A percentile compares a stretch with the other conserved stretches of the same genome.
phyloP scores from a whole-genome alignment of 352 stramenopile species.

The Thraustotheca clavata region DNA sequence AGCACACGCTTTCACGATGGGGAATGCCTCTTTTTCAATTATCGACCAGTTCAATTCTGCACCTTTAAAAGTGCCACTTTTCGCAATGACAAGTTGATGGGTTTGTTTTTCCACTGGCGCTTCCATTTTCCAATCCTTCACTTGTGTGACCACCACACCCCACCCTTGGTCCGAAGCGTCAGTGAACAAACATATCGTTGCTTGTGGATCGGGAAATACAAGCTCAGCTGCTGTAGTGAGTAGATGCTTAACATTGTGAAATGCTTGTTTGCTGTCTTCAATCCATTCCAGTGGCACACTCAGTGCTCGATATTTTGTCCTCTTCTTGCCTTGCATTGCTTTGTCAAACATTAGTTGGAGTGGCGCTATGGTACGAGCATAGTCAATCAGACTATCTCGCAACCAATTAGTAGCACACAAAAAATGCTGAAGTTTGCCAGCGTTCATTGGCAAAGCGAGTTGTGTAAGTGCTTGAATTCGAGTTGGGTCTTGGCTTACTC shows the following conservation, averaged over 20 bases:
- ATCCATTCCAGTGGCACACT: too few relatives aligned
- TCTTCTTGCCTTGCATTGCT: not conserved
- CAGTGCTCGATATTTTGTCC: too few relatives aligned
- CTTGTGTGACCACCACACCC: slow-evolving; percentile 22
- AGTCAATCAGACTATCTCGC: slow-evolving; percentile 26
- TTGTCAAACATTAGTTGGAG: slow-evolving; percentile 19
- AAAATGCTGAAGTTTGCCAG: slow-evolving; percentile 29
- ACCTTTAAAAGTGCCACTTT: slow-evolving; percentile 1
- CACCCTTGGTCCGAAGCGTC: slow-evolving; percentile 25
- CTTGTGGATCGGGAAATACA: slow-evolving; percentile 9
- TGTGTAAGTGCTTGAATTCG: slow-evolving; percentile 24
- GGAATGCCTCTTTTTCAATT: slow-evolving; percentile 26
- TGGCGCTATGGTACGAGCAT: slow-evolving; percentile 9
- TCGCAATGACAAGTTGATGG: slow-evolving; percentile 22
- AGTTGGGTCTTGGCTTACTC: slow-evolving; percentile 22
- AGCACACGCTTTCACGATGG: slow-evolving; percentile 1
- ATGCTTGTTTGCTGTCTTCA: too few relatives aligned
- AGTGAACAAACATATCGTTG: slow-evolving; percentile 23
- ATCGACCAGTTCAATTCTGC: not conserved
- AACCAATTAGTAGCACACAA: slow-evolving; percentile 31
- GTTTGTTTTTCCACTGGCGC: slow-evolving; percentile 20
- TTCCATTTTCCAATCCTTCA: not conserved
- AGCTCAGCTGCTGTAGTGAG: slow-evolving; percentile 23
- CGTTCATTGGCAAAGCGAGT: slow-evolving; percentile 20
- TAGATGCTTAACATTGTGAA: slow-evolving; percentile 1